phyloP scores from a whole-genome alignment of 345 rosid species.

The Aethionema arabicum region DNA sequence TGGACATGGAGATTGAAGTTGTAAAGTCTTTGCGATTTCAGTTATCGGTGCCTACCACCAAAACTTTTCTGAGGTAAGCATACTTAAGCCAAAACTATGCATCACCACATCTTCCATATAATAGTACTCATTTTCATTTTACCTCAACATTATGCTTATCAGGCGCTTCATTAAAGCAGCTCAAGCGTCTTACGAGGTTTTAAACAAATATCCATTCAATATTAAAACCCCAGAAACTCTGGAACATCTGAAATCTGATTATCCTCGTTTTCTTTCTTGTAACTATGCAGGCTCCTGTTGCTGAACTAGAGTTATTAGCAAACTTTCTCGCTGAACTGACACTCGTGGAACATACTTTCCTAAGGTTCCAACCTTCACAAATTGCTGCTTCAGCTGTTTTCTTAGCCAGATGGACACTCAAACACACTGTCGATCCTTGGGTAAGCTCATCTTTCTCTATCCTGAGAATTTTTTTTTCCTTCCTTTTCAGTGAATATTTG shows the following conservation, averaged over 20 bases:
- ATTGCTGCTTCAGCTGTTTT: slow-evolving; percentile 85
- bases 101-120: neutral
- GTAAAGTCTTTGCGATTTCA: slow-evolving; percentile 19
- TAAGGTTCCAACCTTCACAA: slow-evolving; percentile 65
- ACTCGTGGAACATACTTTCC: slow-evolving; percentile 63
- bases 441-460: slow-evolving; percentile 39
- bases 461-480: neutral
- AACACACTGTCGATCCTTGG: slow-evolving; percentile 81
- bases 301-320: slow-evolving; percentile 72
- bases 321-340: slow-evolving; percentile 75
- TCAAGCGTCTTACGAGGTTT: slow-evolving; percentile 63
- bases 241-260: slow-evolving; percentile 7
- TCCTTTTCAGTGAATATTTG: neutral
- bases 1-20: slow-evolving; percentile 31
- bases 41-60: slow-evolving; percentile 33
- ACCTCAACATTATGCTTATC: neutral
- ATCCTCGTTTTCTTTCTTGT: too few relatives aligned
- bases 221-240: neutral
- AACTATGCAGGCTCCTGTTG: slow-evolving; percentile 49
- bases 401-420: slow-evolving; percentile 79
- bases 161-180: slow-evolving; percentile 87
- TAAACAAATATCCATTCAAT: slow-evolving; percentile 3
- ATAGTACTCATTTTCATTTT: neutral
- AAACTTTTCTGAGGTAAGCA: slow-evolving; percentile 31
- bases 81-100: neutral